A percentile compares a stretch with the other conserved stretches of the same genome.
Evolutionary conservation across 2,329 filamentous ascomycete genomes (phyloP).

Genomic region (Cordyceps sp.): DNA sequence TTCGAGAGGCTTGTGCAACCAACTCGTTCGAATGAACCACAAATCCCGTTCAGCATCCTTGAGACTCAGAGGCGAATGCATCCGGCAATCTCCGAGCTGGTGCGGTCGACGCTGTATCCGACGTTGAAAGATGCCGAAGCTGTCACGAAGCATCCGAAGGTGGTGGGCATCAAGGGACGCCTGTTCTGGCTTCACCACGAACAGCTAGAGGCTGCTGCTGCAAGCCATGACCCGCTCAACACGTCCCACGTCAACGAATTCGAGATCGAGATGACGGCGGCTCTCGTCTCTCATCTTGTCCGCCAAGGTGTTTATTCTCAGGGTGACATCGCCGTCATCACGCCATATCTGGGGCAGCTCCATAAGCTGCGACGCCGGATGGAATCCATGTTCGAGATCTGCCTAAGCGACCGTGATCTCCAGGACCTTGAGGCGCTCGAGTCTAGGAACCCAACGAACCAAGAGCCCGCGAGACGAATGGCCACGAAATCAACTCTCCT

Average conservation of each 20-base stretch:
- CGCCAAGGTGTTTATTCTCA: constrained; percentile 43
- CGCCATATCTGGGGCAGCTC: constrained; percentile 44
- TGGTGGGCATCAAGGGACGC: constrained; percentile 33
- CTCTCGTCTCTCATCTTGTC: constrained; percentile 47
- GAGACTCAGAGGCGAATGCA: constrained; percentile 49
- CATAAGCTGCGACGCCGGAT: constrained; percentile 30
- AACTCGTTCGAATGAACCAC: constrained; percentile 6
- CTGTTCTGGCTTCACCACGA: constrained; percentile 48
- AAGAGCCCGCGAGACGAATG: constrained; percentile 2
- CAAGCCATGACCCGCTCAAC: constrained; percentile 13
- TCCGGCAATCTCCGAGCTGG: constrained; percentile 40
- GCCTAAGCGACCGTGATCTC: constrained; percentile 44
- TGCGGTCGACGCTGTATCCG: constrained; percentile 41
- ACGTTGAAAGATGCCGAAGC: constrained; percentile 30
- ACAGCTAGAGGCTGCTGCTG: constrained; percentile 21
- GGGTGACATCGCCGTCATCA: constrained; percentile 53
- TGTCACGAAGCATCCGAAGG: constrained; percentile 23
- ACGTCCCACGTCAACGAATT: constrained; percentile 37
- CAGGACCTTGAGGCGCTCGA: constrained; percentile 30
- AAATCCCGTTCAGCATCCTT: constrained; percentile 20
- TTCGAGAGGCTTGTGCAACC: constrained; percentile 41
- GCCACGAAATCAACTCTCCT: constrained; percentile 20
- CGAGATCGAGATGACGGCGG: constrained; percentile 47
- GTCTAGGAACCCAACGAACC: constrained; percentile 1
- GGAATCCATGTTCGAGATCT: constrained; percentile 36